Evolutionary conservation across 805 yeast genomes (phyloP).

Genomic region (Yarrowia alimentaria): DNA sequence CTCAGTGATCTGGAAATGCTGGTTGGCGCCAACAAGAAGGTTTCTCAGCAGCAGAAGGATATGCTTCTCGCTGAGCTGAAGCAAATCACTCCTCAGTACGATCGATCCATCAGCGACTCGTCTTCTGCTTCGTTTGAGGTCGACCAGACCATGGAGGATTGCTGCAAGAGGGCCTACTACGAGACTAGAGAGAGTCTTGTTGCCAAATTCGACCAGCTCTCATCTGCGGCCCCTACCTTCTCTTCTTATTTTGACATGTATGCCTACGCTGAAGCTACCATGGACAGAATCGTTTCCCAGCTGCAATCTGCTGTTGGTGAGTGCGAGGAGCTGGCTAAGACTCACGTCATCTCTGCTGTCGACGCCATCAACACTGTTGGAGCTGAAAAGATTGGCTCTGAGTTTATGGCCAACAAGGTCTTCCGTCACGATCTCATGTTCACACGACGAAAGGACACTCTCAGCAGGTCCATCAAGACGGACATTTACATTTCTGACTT

Average conservation of each 20-base stretch:
- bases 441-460: constrained; percentile 63
- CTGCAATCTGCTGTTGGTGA: constrained; percentile 61
- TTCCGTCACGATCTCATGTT: constrained; percentile 74
- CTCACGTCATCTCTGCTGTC: constrained; percentile 58
- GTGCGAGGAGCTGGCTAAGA: constrained; percentile 70
- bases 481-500: constrained; percentile 69
- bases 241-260: constrained; percentile 48
- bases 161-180: constrained; percentile 58
- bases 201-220: constrained; percentile 49
- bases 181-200: constrained; percentile 55
- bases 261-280: constrained; percentile 68
- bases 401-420: constrained; percentile 47
- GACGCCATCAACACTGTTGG: constrained; percentile 63
- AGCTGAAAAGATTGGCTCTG: constrained; percentile 59
- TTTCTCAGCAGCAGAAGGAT: constrained; percentile 51
- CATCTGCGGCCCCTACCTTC: neutral
- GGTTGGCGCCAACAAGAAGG: constrained; percentile 60
- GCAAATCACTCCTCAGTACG: constrained; percentile 63
- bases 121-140: constrained; percentile 56
- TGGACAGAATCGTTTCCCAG: constrained; percentile 61
- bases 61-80: constrained; percentile 51
- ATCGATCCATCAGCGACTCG: constrained; percentile 52
- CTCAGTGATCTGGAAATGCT: constrained; percentile 62
- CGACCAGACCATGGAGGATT: constrained; percentile 60
- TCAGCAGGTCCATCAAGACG: constrained; percentile 57